These are phyloP conservation scores for Phytophthora ohioensis DNA, from an alignment of 352 stramenopile species.

Conservation along the genomic window DNA sequence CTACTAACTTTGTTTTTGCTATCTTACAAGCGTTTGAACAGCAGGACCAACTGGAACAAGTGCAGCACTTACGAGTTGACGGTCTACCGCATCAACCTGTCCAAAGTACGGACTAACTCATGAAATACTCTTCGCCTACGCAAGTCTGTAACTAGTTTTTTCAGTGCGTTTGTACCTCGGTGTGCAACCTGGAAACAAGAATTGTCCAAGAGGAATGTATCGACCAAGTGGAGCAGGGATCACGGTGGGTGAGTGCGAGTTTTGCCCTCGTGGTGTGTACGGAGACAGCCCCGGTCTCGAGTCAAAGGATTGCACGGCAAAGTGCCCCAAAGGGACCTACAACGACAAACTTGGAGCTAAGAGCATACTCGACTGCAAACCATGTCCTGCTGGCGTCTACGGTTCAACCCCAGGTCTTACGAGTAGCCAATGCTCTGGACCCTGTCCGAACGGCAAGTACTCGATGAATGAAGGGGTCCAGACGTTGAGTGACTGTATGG, in stretches of 20 bases:
- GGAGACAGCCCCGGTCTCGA: conserved; percentile 67
- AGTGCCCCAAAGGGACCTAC: conserved; percentile 79
- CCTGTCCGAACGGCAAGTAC: conserved; percentile 78
- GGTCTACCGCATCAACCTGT: conserved; percentile 12
- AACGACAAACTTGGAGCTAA: conserved; percentile 65
- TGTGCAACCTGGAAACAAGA: conserved; percentile 52
- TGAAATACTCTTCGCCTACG: neutral
- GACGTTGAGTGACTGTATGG: conserved; percentile 63
- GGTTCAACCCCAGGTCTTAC: conserved; percentile 64
- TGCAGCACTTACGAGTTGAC: conserved; percentile 21
- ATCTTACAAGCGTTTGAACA: conserved; percentile 3
- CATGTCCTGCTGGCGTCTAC: conserved; percentile 70
- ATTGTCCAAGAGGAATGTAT: conserved; percentile 78
- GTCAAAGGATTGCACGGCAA: conserved; percentile 70
- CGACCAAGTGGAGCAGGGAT: conserved; percentile 53
- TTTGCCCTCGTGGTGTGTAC: conserved; percentile 79
- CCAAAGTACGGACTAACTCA: conserved; percentile 15
- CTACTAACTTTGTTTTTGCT: too few relatives aligned
- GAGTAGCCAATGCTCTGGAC: conserved; percentile 59
- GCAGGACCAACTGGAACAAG: neutral
- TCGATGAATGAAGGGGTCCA: conserved; percentile 64
- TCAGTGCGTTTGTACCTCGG: conserved; percentile 64
- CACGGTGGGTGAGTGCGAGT: conserved; percentile 67
- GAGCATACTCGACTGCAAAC: conserved; percentile 74
- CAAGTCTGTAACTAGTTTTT: neutral